These are phyloP conservation scores for Hanseniaspora mollemarum DNA, from an alignment of 805 yeast genomes.

Conservation along the genomic window DNA sequence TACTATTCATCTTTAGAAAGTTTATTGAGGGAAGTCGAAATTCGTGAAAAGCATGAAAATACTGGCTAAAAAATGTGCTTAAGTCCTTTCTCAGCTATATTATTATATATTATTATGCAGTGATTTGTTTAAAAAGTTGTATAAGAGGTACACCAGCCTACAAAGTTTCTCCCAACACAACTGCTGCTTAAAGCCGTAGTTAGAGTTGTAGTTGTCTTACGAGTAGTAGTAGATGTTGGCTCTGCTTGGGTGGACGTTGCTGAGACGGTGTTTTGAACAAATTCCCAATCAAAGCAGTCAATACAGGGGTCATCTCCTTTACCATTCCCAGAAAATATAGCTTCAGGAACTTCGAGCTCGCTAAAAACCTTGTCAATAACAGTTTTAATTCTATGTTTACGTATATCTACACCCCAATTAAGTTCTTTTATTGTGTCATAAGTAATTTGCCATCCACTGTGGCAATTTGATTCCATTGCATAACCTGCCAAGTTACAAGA, in stretches of 20 bases:
- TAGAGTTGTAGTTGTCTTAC: slow-evolving; percentile 19
- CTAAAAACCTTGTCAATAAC: slow-evolving; percentile 72
- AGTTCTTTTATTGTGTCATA: slow-evolving; percentile 81
- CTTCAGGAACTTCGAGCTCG: slow-evolving; percentile 52
- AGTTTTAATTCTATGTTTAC: slow-evolving; percentile 81
- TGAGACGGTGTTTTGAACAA: slow-evolving; percentile 36
- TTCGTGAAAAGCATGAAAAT: background rate
- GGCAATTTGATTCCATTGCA: slow-evolving; percentile 95
- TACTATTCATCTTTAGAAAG: slow-evolving; percentile 23
- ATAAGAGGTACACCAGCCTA: slow-evolving; percentile 29
- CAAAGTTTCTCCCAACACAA: slow-evolving; percentile 30
- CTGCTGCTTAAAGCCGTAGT: slow-evolving; percentile 22
- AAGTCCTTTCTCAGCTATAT: background rate
- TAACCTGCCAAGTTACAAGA: slow-evolving; percentile 86
- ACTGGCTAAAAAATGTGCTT: background rate
- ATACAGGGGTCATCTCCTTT: slow-evolving; percentile 67
- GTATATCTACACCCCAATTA: slow-evolving; percentile 83
- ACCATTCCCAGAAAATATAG: slow-evolving; percentile 31
- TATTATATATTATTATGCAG: background rate
- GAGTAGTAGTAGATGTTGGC: slow-evolving; percentile 21
- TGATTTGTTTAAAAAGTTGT: slow-evolving; percentile 13
- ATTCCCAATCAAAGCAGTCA: slow-evolving; percentile 86
- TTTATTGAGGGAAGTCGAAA: slow-evolving; percentile 18
- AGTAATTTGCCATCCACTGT: slow-evolving; percentile 74
- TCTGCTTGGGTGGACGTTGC: slow-evolving; percentile 30